Base-by-base conservation (phyloP, 352 stramenopile species). In the Pythium dissotocum region DNA sequence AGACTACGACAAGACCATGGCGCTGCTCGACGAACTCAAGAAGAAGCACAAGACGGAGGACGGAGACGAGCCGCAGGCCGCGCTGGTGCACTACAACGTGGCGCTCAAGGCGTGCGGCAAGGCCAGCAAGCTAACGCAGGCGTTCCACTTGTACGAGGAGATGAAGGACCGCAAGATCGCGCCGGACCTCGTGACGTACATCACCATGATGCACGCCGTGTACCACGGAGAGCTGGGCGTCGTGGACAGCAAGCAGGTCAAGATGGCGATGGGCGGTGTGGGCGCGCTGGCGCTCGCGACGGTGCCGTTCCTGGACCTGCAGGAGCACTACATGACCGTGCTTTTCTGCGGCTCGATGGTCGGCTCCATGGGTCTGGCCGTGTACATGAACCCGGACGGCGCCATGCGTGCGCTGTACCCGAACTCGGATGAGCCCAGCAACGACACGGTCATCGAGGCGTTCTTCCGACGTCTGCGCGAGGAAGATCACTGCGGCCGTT, bases 121-220 rank as follows among this genome's bases (percentile, higher is more conserved):
- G 52, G 78, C 78, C n/a, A 85, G 76, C 54, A 67, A 90, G 44
- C 78, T 95, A 42, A 71, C 83, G 38, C 78, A 76, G 8, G 88
- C 86, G 26, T 95, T 95, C 65, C 70, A 92, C 60, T 58, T 93
- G 49, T 95, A 95, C 67, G 88, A 94, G 52, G 85, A 92, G 65
- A 93, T 95, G 85, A 95, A 95, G 68, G 65, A 79, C 42, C 78
- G 75, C 52, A 78, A 83, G 61, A 90, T 94, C 69, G 44, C 74
- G 52, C 85, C 88, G 1, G 84, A 92, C 38, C 75, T 88, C 4
- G 77, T 90, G 38, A 95, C 88, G 33, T 93, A 92, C 72, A 90
- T 91, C 65, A 94, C 85, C 38, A 93, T 94, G 84, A 90, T 95
- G 85, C 88, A 94, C 69, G 88, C 84, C 1, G 88, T 95, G 32